These are phyloP conservation scores for Lichtheimia corymbifera DNA, from an alignment of 371 early-diverging fungal species.

Conservation along the genomic window DNA sequence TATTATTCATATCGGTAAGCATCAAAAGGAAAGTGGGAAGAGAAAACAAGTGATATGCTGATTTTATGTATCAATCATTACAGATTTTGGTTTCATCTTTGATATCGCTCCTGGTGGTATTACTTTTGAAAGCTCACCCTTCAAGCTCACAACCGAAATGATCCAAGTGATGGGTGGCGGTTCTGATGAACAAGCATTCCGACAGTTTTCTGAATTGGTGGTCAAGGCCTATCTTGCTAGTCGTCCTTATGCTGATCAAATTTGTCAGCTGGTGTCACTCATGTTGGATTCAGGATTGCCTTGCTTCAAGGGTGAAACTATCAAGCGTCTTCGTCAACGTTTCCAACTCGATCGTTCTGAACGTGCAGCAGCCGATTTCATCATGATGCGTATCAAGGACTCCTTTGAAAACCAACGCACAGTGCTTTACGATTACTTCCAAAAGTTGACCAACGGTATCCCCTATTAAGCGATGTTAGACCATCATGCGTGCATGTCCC, in stretches of 20 bases:
- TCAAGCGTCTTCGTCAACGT: constrained; percentile 83
- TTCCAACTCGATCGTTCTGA: constrained; percentile 94
- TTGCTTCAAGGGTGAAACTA: constrained; percentile 94
- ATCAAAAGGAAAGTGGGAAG: not conserved
- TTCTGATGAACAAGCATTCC: constrained; percentile 80
- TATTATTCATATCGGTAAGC: constrained; percentile 93
- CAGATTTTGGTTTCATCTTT: constrained; percentile 99
- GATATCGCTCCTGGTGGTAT: constrained; percentile 99
- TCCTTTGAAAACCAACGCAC: constrained; percentile 91
- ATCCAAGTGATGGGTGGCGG: constrained; percentile 95
- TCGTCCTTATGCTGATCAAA: constrained; percentile 92
- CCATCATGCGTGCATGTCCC: too few species aligned
- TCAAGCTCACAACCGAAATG: constrained; percentile 99
- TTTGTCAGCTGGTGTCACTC: constrained; percentile 86
- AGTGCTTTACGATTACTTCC: constrained; percentile 85
- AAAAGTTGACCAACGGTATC: constrained; percentile 88
- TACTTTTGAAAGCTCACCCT: constrained; percentile 97
- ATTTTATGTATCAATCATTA: not conserved
- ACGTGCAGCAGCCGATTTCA: constrained; percentile 92
- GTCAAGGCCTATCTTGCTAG: constrained; percentile 91
- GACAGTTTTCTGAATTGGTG: constrained; percentile 86
- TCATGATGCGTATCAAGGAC: constrained; percentile 86
- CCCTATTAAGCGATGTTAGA: constrained; percentile 9
- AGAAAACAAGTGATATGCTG: not conserved
- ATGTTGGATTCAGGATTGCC: constrained; percentile 98